Evolutionary conservation across 352 stramenopile genomes (phyloP), one percentile per base, ranked within the genome.

Genomic region (Globisporangium abappressorium): DNA sequence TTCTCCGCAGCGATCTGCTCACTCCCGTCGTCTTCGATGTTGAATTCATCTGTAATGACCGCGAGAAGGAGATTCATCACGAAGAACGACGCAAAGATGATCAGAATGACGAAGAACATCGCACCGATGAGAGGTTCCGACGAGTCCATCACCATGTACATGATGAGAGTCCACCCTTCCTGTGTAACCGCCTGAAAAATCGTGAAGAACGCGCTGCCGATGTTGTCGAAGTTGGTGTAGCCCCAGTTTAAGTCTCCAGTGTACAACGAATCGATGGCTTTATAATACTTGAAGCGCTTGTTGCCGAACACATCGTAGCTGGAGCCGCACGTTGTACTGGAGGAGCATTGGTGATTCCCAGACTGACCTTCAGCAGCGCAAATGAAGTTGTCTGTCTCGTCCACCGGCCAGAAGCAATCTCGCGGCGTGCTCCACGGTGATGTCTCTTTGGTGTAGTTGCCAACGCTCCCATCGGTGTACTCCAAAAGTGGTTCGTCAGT

Each of bases 111-210:
- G 65, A 98, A 98, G 69, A 96, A 98, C 0, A 98, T 46, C 2
- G 80, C 76, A 7, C 68, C 89, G 2, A 96, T 59, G 7, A 88
- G 41, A 62, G 93, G 72, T 46, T 81, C 70, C 8, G 80, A 82
- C 15, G 80, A 77, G 60, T 88, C 71, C 78, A 89, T 80, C 22
- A 93, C 80, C 77, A 93, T 93, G 73, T 98, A 96, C 88, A 98
- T 98, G 62, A 98, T 91, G 41, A 73, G 54, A 0, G 84, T 96
- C 96, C 96, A 98, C 0, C 96, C 96, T 79, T 98, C 95, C 54
- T 97, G 74, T 3, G 95, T 99, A 56, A 99, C 91, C 0, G 87
- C 79, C 72, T 98, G 94, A 69, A 99, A 98, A 47, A 98, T 97
- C 5, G 92, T 97, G 36, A 98, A 80, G 47, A 98, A 97, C 2